These are phyloP conservation scores for Aphanomyces stellatus DNA, from an alignment of 352 stramenopile genomes.

Conservation along the genomic window DNA sequence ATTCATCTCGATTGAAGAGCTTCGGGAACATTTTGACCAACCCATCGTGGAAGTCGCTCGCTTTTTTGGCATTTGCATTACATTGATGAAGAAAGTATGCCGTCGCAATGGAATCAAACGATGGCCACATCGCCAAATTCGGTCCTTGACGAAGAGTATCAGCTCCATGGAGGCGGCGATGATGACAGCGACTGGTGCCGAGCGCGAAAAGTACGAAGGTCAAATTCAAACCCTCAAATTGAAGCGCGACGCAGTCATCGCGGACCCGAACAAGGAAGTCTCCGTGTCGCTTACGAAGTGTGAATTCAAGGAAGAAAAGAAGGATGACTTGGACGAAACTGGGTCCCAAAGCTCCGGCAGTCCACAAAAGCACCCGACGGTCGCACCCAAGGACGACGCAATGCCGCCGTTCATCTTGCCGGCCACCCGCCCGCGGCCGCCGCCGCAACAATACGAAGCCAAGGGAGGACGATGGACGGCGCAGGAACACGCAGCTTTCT, in stretches of 20 bases:
- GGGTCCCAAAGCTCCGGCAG: slow-evolving; percentile 14
- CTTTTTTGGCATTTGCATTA: slow-evolving; percentile 86
- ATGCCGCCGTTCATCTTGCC: slow-evolving; percentile 24
- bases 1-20: slow-evolving; percentile 81
- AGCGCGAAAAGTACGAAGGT: slow-evolving; percentile 79
- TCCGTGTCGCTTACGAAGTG: slow-evolving; percentile 13
- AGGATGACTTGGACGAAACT: slow-evolving; percentile 31
- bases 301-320: slow-evolving; percentile 9
- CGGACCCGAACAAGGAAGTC: slow-evolving; percentile 75
- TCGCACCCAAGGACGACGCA: neutral
- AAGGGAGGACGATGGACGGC: slow-evolving; percentile 84
- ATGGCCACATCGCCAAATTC: slow-evolving; percentile 61
- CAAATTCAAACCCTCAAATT: slow-evolving; percentile 75
- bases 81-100: slow-evolving; percentile 81
- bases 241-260: slow-evolving; percentile 81
- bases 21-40: slow-evolving; percentile 76
- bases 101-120: slow-evolving; percentile 61
- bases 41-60: slow-evolving; percentile 85
- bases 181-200: slow-evolving; percentile 65
- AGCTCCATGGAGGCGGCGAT: slow-evolving; percentile 82
- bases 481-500: slow-evolving; percentile 77
- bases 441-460: slow-evolving; percentile 24
- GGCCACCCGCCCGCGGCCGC: slow-evolving; percentile 21
- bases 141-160: slow-evolving; percentile 81
- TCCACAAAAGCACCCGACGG: neutral